Percentiles rank a stretch among this genome's conserved stretches.
These are phyloP conservation scores for Ogataea zsoltii DNA, from an alignment of 805 yeast species.

Conservation along the genomic window DNA sequence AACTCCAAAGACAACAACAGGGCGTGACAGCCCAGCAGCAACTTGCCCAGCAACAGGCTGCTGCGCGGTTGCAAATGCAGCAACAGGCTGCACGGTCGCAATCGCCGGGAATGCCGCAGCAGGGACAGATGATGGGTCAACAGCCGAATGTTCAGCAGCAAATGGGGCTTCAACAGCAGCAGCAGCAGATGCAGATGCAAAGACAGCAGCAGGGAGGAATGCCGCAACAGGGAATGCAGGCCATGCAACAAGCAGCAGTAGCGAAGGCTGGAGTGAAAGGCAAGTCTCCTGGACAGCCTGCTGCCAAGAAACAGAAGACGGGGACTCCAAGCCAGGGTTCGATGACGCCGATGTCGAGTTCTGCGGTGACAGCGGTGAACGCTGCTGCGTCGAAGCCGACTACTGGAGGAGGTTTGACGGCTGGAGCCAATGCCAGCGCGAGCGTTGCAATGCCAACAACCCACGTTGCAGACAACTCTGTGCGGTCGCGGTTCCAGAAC, in stretches of 20 bases:
- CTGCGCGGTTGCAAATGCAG: slow-evolving; percentile 15
- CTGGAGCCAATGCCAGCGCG: slow-evolving; percentile 18
- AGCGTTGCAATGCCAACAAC: slow-evolving; percentile 14
- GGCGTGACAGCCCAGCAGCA: slow-evolving; percentile 14
- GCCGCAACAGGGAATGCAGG: slow-evolving; percentile 5
- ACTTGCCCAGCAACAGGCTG: slow-evolving; percentile 13
- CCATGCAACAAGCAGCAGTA: slow-evolving; percentile 7
- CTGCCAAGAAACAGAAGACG: slow-evolving; percentile 19
- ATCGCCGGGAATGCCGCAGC: slow-evolving; percentile 15
- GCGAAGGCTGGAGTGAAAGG: slow-evolving; percentile 10
- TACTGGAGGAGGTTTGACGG: slow-evolving; percentile 17
- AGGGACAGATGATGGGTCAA: slow-evolving; percentile 5
- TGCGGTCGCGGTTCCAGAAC: slow-evolving; percentile 60
- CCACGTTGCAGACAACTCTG: slow-evolving; percentile 34
- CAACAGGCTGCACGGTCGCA: slow-evolving; percentile 14
- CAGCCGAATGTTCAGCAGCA: slow-evolving; percentile 13
- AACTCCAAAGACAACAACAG: slow-evolving; percentile 18
- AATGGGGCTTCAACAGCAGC: slow-evolving; percentile 13
- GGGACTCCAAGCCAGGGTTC: slow-evolving; percentile 7
- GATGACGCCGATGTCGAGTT: slow-evolving; percentile 21
- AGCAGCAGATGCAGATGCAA: slow-evolving; percentile 14
- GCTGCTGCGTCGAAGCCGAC: slow-evolving; percentile 43
- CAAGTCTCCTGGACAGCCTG: slow-evolving; percentile 13
- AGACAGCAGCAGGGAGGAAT: slow-evolving; percentile 11
- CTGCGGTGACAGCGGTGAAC: slow-evolving; percentile 45